Evolutionary conservation across 208 protist genomes (phyloP), one percentile per base, ranked within the genome.

Genomic region (Balamuthia mandrillaris): DNA sequence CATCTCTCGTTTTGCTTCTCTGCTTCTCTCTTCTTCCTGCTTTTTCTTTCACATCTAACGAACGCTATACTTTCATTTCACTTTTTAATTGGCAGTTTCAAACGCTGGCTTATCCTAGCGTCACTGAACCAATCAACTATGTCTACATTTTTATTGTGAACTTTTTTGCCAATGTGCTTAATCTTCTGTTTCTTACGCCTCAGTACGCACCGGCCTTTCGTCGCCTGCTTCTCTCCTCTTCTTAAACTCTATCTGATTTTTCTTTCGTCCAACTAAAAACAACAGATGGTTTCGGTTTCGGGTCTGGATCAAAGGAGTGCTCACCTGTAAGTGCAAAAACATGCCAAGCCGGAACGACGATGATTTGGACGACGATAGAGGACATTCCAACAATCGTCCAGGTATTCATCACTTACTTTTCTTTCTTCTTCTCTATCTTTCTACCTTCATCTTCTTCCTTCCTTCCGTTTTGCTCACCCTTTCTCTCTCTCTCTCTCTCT

Each of bases 141-240:
- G 24, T 78, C 42, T 52, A 86, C 18, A 37, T 86, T 16, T 88
- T 35, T 21, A 41, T 29, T 24, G 49, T 86, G 35, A 41, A 66
- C 14, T 35, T 81, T 24, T 29, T 4, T 39, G 39, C 54, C 52
- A 88, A 88, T 72, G 24, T 86, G 21, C 79, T 81, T 21, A 86
- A 88, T 49, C 24, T 88, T 6, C 75, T 88, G 4, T 88, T 88
- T 54, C 47, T 88, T 5, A 88, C 86, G 12, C 44, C 41, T 0
- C 0, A n/a, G 84, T 87, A 83, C 47, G 44, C n/a, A 0, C 1
- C 45, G 1, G 0, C 16, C 35, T 21, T 75, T 60, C 6, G 16
- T 7, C 29, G 31, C 56, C 3, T 63, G 27, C 31, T n/a, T 31
- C 56, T 60, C 52, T 27, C 14, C 9, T 33, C 14, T 63, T 33